Conservation (phyloP, 139 green algal genomes). For the Chlorella sp. region DNA sequence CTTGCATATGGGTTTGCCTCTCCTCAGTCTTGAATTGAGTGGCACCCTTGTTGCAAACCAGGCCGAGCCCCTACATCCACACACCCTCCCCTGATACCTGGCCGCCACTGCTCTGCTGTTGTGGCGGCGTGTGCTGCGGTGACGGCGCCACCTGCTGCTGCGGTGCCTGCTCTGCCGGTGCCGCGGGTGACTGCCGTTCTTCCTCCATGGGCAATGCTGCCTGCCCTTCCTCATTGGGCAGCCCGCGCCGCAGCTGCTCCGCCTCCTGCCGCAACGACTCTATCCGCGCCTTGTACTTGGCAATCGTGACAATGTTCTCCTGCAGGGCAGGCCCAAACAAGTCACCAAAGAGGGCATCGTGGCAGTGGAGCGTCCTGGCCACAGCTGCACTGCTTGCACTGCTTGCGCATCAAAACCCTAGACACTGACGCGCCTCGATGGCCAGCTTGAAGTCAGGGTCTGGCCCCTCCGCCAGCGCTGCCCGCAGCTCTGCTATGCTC, state of each 20-base stretch:
- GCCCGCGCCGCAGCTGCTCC: neutral
- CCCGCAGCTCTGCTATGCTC: conserved; percentile 4
- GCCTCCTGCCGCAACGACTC: conserved; percentile 12
- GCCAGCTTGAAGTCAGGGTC: conserved; percentile 25
- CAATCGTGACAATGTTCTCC: conserved; percentile 30
- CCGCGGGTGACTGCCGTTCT: too few species aligned
- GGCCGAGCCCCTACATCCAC: too few species aligned
- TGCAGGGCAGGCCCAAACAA: neutral
- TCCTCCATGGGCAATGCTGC: neutral
- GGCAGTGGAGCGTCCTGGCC: too few species aligned
- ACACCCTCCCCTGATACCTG: too few species aligned
- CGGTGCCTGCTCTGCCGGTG: neutral
- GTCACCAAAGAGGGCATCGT: too few species aligned
- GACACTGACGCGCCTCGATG: conserved; percentile 6
- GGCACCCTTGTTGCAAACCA: too few species aligned
- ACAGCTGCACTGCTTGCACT: too few species aligned
- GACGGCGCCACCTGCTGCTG: neutral
- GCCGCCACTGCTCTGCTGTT: too few species aligned
- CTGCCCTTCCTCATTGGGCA: neutral
- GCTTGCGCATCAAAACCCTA: too few species aligned
- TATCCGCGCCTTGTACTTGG: conserved; percentile 15
- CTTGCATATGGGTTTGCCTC: too few species aligned
- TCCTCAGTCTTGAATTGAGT: too few species aligned
- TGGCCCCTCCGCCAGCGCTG: neutral
- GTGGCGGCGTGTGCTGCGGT: neutral